Percentiles rank a stretch among this genome's conserved stretches.
These are phyloP conservation scores for Conticribra weissflogii DNA, from an alignment of 108 stramenopile species.

Conservation along the genomic window DNA sequence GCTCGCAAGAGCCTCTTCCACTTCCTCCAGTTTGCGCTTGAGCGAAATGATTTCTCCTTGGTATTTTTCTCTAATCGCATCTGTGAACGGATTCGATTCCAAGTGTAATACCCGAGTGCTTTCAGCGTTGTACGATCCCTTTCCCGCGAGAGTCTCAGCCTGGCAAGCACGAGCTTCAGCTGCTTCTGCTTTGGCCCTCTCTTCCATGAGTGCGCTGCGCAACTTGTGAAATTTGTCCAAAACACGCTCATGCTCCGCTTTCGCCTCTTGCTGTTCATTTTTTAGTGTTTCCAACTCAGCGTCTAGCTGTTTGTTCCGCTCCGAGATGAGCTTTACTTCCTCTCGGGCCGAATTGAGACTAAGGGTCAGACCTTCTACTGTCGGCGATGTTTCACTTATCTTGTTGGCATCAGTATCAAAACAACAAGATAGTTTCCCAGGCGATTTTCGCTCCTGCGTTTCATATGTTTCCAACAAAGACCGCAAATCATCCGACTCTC, in stretches of 20 bases:
- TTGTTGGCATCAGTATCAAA: not conserved
- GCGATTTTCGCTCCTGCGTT: slow-evolving; percentile 18
- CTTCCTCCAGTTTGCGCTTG: slow-evolving; percentile 55
- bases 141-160: slow-evolving; percentile 84
- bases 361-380: slow-evolving; percentile 45
- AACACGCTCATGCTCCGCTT: slow-evolving; percentile 64
- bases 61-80: slow-evolving; percentile 65
- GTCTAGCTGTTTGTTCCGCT: slow-evolving; percentile 24
- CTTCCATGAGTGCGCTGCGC: slow-evolving; percentile 71
- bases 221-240: slow-evolving; percentile 80
- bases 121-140: slow-evolving; percentile 83
- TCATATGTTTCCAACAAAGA: slow-evolving; percentile 72
- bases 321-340: slow-evolving; percentile 56
- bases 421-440: slow-evolving; percentile 17
- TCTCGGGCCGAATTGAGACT: slow-evolving; percentile 58
- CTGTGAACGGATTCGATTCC: slow-evolving; percentile 70
- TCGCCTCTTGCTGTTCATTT: slow-evolving; percentile 24
- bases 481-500: slow-evolving; percentile 71
- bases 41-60: slow-evolving; percentile 67
- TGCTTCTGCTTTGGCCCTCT: slow-evolving; percentile 74
- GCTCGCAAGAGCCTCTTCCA: slow-evolving; percentile 12
- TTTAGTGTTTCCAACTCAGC: slow-evolving; percentile 46
- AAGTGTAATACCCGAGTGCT: slow-evolving; percentile 80
- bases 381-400: slow-evolving; percentile 2
- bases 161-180: slow-evolving; percentile 67